A percentile compares a stretch with the other conserved stretches of the same genome.
These are phyloP conservation scores for Trypanosoma boissoni DNA, from an alignment of 208 protist species.

Conservation along the genomic window DNA sequence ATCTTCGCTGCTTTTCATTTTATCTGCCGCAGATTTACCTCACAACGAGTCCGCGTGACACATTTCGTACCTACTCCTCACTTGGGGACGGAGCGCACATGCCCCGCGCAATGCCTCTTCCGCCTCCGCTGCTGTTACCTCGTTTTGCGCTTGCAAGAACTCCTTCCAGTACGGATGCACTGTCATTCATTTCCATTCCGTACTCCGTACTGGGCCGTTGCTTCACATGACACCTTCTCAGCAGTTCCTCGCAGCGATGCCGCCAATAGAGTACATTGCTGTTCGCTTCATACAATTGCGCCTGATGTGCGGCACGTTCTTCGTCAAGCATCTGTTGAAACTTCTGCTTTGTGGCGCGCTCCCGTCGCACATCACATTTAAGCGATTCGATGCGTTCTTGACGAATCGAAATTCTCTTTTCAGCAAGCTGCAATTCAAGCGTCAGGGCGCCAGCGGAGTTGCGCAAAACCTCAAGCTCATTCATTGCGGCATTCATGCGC, in stretches of 20 bases:
- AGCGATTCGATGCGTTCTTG: constrained; percentile 74
- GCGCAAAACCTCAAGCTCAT: constrained; percentile 29
- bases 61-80: too few species aligned
- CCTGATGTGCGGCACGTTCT: constrained; percentile 33
- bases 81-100: too few species aligned
- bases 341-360: constrained; percentile 40
- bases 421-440: constrained; percentile 59
- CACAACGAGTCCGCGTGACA: too few species aligned
- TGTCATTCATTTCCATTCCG: background rate
- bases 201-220: background rate
- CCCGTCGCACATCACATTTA: constrained; percentile 58
- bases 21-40: too few species aligned
- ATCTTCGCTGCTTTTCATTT: too few species aligned
- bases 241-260: constrained; percentile 56
- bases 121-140: background rate
- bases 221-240: constrained; percentile 7
- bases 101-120: too few species aligned
- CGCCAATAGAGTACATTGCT: constrained; percentile 71
- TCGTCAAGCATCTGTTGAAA: constrained; percentile 46
- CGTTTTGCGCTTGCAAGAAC: background rate
- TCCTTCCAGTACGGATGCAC: constrained; percentile 13
- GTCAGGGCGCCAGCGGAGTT: constrained; percentile 35
- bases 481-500: background rate
- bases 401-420: constrained; percentile 65
- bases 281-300: constrained; percentile 39